Conservation (phyloP, 2,329 filamentous ascomycete species). For the Trichoderma atroviride region DNA sequence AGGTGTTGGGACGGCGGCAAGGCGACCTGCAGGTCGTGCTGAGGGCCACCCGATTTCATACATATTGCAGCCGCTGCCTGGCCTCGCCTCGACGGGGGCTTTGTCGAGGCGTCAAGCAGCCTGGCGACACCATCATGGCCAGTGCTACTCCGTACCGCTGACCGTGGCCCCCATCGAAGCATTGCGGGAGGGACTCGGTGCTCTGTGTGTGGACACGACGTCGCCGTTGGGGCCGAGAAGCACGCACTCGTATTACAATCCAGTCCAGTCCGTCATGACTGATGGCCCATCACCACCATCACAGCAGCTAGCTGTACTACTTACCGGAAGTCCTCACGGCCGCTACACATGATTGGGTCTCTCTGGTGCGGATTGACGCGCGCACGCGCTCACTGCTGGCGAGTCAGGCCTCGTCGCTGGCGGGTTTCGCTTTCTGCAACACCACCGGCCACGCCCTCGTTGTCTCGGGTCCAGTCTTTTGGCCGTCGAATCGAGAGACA, state of each 20-base stretch:
- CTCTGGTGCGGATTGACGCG: conserved; percentile 4
- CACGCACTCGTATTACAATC: not conserved
- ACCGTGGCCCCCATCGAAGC: not conserved
- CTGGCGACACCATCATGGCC: not conserved
- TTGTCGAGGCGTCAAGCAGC: conserved; percentile 1
- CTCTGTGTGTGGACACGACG: not conserved
- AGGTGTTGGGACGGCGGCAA: conserved; percentile 20
- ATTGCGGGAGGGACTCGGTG: too few species aligned
- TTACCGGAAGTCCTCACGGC: not conserved
- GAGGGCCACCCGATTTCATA: conserved; percentile 4
- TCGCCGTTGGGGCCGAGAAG: not conserved
- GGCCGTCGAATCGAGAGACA: conserved; percentile 14
- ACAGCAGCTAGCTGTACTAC: not conserved
- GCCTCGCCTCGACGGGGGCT: not conserved
- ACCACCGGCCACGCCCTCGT: not conserved
- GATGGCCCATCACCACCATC: conserved; percentile 1
- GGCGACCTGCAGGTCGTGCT: conserved; percentile 22
- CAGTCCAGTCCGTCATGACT: not conserved
- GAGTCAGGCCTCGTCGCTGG: conserved; percentile 2
- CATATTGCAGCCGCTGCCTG: conserved; percentile 3
- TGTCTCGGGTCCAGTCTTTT: conserved; percentile 6
- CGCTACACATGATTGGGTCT: conserved; percentile 2
- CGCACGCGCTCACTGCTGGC: conserved; percentile 10
- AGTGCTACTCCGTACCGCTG: not conserved
- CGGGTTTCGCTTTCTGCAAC: conserved; percentile 1